These are phyloP conservation scores for Mercurialis annua DNA, from an alignment of 345 rosid genomes.

Conservation along the genomic window DNA sequence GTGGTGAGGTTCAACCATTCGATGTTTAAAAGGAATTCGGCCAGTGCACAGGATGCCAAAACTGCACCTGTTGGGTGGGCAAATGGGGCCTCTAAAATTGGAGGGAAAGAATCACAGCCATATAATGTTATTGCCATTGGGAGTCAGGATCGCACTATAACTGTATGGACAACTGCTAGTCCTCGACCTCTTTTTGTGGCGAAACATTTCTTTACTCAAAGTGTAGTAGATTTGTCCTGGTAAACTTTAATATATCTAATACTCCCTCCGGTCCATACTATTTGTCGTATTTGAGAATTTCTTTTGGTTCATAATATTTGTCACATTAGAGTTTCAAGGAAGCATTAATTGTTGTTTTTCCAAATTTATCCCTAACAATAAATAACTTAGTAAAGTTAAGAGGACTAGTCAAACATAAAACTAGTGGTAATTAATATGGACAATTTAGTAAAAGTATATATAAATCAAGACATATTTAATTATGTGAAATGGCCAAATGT, in stretches of 20 bases:
- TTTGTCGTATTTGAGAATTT: no score
- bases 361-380: no score
- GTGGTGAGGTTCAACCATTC: constrained; percentile 94
- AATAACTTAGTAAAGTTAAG: no score
- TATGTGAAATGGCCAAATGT: no score
- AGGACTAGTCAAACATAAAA: no score
- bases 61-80: constrained; percentile 68
- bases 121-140: constrained; percentile 97
- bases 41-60: constrained; percentile 53
- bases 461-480: no score
- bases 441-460: no score
- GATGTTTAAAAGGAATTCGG: constrained; percentile 66
- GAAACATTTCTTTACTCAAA: constrained; percentile 93
- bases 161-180: constrained; percentile 98
- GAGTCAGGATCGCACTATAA: constrained; percentile 98
- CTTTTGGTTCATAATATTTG: no score
- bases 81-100: constrained; percentile 76
- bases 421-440: no score
- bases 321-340: no score
- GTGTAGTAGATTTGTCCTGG: constrained; percentile 99
- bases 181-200: constrained; percentile 98
- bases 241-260: constrained; percentile 33
- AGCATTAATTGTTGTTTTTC: no score
- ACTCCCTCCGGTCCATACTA: no score
- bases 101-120: constrained; percentile 78